Evolutionary conservation across 768 basidiomycete species (phyloP), one percentile per base, ranked within the genome.

Genomic region (Leccinum sublutescens): DNA sequence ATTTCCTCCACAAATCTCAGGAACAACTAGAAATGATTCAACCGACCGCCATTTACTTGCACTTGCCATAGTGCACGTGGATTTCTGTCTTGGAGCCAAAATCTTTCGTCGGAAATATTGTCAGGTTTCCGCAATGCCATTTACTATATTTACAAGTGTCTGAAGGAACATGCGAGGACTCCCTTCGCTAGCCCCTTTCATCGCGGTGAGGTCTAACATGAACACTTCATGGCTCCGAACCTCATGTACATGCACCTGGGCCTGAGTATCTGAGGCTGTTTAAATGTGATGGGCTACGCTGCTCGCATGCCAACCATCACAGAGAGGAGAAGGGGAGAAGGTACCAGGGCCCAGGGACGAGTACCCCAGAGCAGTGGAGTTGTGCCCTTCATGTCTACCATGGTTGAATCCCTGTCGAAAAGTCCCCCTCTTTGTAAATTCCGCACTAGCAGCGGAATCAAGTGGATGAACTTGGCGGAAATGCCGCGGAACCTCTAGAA

Each of bases 391-490:
- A 50, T 52, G 38, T 36, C 49, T 49, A 10, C 2, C 17, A 29
- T 51, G 31, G 50, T 47, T 40, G 8, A 33, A 40, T 54, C 27
- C 14, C 25, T 49, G n/a, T 4, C 36, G 3, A 23, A 38, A 34
- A 36, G 27, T 47, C 14, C 17, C 29, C 2, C 3, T 25, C 43
- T 40, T 23, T 10, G 51, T 2, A n/a, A 2, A 27, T 31, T 52
- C 50, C 64, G 52, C 55, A 29, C 29, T 56, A 54, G 29, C 55
- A 10, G 31, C 59, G 52, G 2, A 45, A n/a, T 21, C 14, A 40
- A 9, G 33, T 43, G n/a, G 2, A 45, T 23, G 2, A 19, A 14
- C 3, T 33, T 33, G 31, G 5, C 23, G 12, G 45, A 15, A 15
- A 49, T n/a, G 15, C 25, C 48, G 12, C 25, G 4, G 48, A 15